phyloP scores from a whole-genome alignment of 345 rosid species.

The thale cress (Arabidopsis thaliana) region DNA sequence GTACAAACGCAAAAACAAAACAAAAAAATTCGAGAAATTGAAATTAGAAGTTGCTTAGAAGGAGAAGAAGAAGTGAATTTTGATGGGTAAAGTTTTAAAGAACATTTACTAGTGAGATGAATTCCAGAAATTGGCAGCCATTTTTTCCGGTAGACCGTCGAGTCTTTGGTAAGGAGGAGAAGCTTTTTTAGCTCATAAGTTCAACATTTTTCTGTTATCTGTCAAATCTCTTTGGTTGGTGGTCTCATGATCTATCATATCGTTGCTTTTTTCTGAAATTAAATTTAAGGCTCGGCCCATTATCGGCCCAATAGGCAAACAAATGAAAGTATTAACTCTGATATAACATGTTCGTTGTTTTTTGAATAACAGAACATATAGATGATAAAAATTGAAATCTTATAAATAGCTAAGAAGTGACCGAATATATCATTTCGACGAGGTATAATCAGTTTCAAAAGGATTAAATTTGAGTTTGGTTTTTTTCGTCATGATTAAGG shows the following conservation, averaged over 20 bases:
- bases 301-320: constrained; percentile 1
- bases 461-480: too few species aligned
- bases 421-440: background rate
- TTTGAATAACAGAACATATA: too few species aligned
- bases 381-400: too few species aligned
- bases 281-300: background rate
- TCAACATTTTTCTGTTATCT: constrained; percentile 8
- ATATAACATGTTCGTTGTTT: too few species aligned
- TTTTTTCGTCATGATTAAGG: too few species aligned
- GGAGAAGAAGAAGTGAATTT: background rate
- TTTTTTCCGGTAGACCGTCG: constrained; percentile 31
- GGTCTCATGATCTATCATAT: constrained; percentile 11
- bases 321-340: too few species aligned
- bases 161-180: background rate
- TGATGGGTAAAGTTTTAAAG: background rate
- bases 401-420: background rate
- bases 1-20: background rate
- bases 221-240: constrained; percentile 21
- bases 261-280: background rate
- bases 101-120: constrained; percentile 72
- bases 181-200: background rate
- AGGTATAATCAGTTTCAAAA: too few species aligned
- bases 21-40: constrained; percentile 16
- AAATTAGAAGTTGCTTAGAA: background rate
- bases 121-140: constrained; percentile 97